Base-by-base conservation (phyloP, 108 stramenopile species). In the Cylindrotheca closterium region DNA sequence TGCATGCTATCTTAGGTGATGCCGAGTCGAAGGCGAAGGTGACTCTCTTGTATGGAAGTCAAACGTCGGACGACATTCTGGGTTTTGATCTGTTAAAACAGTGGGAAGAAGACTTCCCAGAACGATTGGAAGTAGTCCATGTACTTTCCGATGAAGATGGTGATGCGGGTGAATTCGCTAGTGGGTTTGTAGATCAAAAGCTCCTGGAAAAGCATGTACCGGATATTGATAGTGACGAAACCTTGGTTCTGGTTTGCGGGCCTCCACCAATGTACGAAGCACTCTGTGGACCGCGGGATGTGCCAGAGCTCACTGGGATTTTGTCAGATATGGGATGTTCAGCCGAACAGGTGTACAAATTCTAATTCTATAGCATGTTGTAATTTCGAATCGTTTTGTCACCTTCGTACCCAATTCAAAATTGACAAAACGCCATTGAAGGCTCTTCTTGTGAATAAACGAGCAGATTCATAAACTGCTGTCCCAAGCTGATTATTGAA, bases 171-270 rank as follows among this genome's bases (percentile, higher is more conserved):
- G 71, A 63, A 50, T 84, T 85, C 28, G 51, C 55, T 8, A 88
- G 85, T 80, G 98, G 98, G 15, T 83, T 82, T 67, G 84, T 98
- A 51, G 68, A 78, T 70, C 60, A 70, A 37, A 80, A 80, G 5
- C 46, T 90, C 60, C 67, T 97, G 29, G 56, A 85, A 60, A 57
- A 79, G 42, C 56, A 87, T 65, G 63, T 93, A 1, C 81, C 91
- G 2, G 61, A 79, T 21, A 55, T 55, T 25, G 7, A 25, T 22
- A 55, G 33, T 28, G 31, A 51, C 24, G 92, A 93, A 67, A 63
- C 63, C 0, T 65, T 93, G 31, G 82, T 98, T 34, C 92, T 95
- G 57, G 91, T 98, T 27, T 98, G 98, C 67, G 98, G 98, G 10
- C 96, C 98, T 29, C 95, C 96, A 0, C 79, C 89, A 19, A 91